Evolutionary conservation across 202 grass and related monocot genomes (phyloP), one percentile per base, ranked within the genome.

Genomic region (Alloteropsis angusta): DNA sequence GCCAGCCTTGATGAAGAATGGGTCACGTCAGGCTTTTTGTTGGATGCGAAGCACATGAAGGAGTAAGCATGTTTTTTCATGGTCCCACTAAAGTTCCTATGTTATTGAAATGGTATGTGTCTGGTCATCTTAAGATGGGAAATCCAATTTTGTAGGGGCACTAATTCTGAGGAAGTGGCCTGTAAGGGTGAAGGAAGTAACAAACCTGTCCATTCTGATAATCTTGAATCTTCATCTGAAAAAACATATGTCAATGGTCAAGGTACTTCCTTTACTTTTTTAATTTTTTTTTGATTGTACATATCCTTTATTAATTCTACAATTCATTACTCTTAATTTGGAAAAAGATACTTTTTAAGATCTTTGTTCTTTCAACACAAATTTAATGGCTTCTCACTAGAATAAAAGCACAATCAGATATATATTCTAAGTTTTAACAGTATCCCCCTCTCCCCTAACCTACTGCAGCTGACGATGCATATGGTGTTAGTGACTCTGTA

Each of bases 111-210:
- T 23, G 30, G 0, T 23, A 67, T 50, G 15, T 66, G 66, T 28
- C 62, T 64, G 5, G 37, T 62, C 0, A 9, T 70, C 44, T 44
- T 57, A 59, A 59, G 9, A 38, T 76, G 36, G 22, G 21, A 76
- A 68, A 61, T 65, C 16, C n/a, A 71, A 80, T 83, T 83, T 60
- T 57, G 34, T 48, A 88, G 86, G 16, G 21, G 32, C 9, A 70
- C 11, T 70, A 55, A 62, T 70, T 61, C 12, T 30, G n/a, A 60
- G 35, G 61, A 84, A 80, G 16, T 80, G 12, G 22, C 21, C 14
- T 25, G 64, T 25, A 35, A 47, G 47, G 38, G 15, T 9, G 37
- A 85, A 75, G 46, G 43, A 79, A 74, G 57, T 42, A 48, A 5
- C 0, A 57, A n/a, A 3, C 9, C 21, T 41, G 19, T 71, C 41